Conservation (phyloP, 768 basidiomycete species). For the Boletus coccyginus region DNA sequence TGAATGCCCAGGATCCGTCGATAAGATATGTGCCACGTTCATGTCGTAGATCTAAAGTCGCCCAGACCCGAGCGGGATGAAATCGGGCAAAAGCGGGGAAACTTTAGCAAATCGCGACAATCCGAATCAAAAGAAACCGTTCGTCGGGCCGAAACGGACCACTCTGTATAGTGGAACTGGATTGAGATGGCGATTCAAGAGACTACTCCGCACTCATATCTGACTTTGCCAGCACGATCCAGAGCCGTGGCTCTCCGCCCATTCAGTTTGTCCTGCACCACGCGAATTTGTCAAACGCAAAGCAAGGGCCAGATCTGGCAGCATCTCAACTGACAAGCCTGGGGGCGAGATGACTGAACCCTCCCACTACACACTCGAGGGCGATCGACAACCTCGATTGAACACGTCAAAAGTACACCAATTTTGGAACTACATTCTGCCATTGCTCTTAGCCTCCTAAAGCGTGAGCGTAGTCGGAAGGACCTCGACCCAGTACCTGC, state of each 20-base stretch:
- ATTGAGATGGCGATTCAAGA: no score
- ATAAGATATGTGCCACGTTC: neutral
- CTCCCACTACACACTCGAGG: neutral
- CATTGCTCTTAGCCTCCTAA: conserved; percentile 9
- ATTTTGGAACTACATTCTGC: neutral
- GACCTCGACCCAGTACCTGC: conserved; percentile 61
- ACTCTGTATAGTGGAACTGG: no score
- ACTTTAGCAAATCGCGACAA: neutral
- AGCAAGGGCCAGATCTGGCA: neutral
- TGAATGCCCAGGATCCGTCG: neutral
- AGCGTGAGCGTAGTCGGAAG: conserved; percentile 36
- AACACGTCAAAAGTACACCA: neutral
- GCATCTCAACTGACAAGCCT: neutral
- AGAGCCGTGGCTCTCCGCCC: neutral
- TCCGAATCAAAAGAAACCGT: no score
- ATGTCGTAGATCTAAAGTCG: neutral
- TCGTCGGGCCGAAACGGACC: no score
- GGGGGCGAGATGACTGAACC: neutral
- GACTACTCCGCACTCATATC: no score
- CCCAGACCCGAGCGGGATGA: neutral
- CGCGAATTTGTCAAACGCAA: no score
- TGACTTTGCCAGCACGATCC: neutral
- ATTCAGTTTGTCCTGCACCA: neutral
- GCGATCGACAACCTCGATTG: conserved; percentile 5
- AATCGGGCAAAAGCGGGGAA: neutral